A percentile compares a stretch with the other conserved stretches of the same genome.
phyloP scores from a whole-genome alignment of 805 yeast genomes.

The Candida ovalis region DNA sequence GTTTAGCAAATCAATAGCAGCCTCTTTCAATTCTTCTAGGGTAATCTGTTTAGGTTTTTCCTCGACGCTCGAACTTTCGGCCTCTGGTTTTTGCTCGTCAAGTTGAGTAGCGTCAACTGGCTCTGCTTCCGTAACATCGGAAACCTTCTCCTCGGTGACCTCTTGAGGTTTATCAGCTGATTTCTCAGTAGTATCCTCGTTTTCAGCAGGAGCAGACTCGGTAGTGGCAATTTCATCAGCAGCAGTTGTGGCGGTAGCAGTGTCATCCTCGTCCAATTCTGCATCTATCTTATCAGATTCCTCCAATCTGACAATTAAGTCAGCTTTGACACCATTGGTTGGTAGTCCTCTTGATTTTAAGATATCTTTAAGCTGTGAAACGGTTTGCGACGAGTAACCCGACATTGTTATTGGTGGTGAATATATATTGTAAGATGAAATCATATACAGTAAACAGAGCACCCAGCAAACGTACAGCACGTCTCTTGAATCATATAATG shows the following conservation, averaged over 20 bases:
- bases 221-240: conserved; percentile 4
- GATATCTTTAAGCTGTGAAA: conserved; percentile 77
- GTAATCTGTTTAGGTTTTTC: conserved; percentile 32
- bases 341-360: conserved; percentile 67
- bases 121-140: conserved; percentile 9
- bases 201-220: conserved; percentile 3
- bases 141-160: conserved; percentile 11
- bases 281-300: conserved; percentile 47
- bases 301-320: conserved; percentile 59
- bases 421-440: too few species aligned
- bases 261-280: conserved; percentile 24
- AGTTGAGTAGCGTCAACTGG: conserved; percentile 12
- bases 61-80: conserved; percentile 8
- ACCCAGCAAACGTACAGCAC: too few species aligned
- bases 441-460: too few species aligned
- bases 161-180: neutral
- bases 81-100: conserved; percentile 2
- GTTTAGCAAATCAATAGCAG: conserved; percentile 63
- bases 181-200: neutral
- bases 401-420: conserved; percentile 34
- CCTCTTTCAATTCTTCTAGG: conserved; percentile 67
- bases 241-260: conserved; percentile 7
- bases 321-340: conserved; percentile 76
- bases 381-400: conserved; percentile 63
- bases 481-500: too few species aligned